Base-by-base conservation (phyloP, 805 yeast species). In the Metschnikowia noctiluminum region DNA sequence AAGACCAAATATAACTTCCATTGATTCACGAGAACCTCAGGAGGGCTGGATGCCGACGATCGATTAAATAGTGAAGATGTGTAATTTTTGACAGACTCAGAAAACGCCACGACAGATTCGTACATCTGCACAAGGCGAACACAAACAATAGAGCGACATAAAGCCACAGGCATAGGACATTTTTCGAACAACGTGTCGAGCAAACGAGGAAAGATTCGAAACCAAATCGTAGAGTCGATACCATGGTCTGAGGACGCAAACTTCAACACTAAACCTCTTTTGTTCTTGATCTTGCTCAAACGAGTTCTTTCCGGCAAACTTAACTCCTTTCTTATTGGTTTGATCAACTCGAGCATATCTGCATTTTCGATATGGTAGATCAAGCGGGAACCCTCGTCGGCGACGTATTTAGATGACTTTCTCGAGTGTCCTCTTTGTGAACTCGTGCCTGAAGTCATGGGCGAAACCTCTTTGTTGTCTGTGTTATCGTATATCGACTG, bases 161-260 rank as follows among this genome's bases (percentile, higher is more conserved):
- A 72, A 0, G 98, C 99, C 65, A 92, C 89, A 0, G 96, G 92
- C 62, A 92, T 84, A 0, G 99, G 98, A 60, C 96, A 90, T 42
- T 76, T 77, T 51, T 82, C 87, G 52, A 88, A 89, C 50, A 94
- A 81, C 1, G 81, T 73, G 32, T 78, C 82, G 38, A 94, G 68
- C 2, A 94, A 69, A 35, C 78, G 79, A 1, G 97, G 97, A 58
- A 87, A 90, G 1, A 85, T 78, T 52, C 96, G 79, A 59, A 92
- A 85, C 99, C 99, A 94, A n/a, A 94, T 70, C 0, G 98, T 96
- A 1, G 96, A 84, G 68, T 94, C 99, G 9, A 94, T 91, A 1
- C 98, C 97, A 60, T 91, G 87, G 50, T 87, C 96, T 1, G 96
- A 87, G 55, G 89, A 96, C 0, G 96, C 96, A 7, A 94, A 70